Evolutionary conservation across 73 alveolate genomes (phyloP).

Genomic region (Tetrahymena malaccensis): DNA sequence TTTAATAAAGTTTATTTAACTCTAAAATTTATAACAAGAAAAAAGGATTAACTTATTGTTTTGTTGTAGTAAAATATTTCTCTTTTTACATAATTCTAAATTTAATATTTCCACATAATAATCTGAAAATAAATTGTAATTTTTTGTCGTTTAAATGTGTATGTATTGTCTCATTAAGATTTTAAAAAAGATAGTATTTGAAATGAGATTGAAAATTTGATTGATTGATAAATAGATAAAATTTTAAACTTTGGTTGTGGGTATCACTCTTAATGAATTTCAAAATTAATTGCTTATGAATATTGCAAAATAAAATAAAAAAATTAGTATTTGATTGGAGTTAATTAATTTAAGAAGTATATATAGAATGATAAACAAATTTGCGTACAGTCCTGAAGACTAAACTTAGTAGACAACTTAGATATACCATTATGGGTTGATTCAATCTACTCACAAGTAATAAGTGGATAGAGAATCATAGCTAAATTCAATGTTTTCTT

Average conservation of each 20-base stretch:
- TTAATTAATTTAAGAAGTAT: background rate
- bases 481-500: background rate
- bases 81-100: background rate
- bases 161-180: too few relatives aligned
- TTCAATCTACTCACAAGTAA: background rate
- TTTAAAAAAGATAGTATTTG: background rate
- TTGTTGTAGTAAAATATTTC: too few relatives aligned
- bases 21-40: too few relatives aligned
- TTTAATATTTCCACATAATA: too few relatives aligned
- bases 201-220: background rate
- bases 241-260: too few relatives aligned
- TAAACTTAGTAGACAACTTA: background rate
- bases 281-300: background rate
- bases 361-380: background rate
- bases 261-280: background rate
- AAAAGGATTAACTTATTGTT: too few relatives aligned
- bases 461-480: background rate
- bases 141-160: background rate
- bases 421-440: background rate
- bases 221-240: background rate
- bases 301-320: background rate
- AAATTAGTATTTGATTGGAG: background rate
- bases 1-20: too few relatives aligned
- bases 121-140: background rate
- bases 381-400: background rate